Evolutionary conservation across 1,139 yeast species (phyloP).

Genomic region (Taiozyma sp.): DNA sequence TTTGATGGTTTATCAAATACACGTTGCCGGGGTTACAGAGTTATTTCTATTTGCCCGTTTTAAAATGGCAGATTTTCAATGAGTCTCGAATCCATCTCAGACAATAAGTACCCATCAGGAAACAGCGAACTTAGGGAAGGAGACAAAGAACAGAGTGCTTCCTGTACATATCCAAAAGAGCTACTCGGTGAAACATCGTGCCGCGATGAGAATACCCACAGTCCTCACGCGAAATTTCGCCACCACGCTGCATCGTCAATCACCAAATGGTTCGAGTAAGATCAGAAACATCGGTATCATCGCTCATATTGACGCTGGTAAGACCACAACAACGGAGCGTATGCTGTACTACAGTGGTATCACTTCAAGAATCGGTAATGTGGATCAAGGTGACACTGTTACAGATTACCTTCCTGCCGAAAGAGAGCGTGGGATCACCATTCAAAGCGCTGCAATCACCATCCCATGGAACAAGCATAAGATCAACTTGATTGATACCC

Average conservation of each 20-base stretch:
- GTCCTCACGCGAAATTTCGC: conserved; percentile 1
- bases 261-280: conserved; percentile 4
- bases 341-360: conserved; percentile 87
- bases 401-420: conserved; percentile 92
- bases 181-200: background rate
- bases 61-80: background rate
- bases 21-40: background rate
- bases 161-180: background rate
- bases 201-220: background rate
- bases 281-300: conserved; percentile 57
- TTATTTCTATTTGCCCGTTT: background rate
- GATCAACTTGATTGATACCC: conserved; percentile 90
- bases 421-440: conserved; percentile 89
- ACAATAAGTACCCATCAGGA: no score
- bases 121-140: no score
- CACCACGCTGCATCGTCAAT: background rate
- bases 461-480: conserved; percentile 76
- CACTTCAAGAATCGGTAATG: conserved; percentile 80
- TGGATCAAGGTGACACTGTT: conserved; percentile 95
- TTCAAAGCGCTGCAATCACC: conserved; percentile 93
- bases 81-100: background rate
- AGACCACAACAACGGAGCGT: conserved; percentile 93
- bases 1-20: background rate
- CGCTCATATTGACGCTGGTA: conserved; percentile 97
- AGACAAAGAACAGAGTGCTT: background rate